Conservation (phyloP, 768 basidiomycete genomes). For the Lentinula guzmanii region DNA sequence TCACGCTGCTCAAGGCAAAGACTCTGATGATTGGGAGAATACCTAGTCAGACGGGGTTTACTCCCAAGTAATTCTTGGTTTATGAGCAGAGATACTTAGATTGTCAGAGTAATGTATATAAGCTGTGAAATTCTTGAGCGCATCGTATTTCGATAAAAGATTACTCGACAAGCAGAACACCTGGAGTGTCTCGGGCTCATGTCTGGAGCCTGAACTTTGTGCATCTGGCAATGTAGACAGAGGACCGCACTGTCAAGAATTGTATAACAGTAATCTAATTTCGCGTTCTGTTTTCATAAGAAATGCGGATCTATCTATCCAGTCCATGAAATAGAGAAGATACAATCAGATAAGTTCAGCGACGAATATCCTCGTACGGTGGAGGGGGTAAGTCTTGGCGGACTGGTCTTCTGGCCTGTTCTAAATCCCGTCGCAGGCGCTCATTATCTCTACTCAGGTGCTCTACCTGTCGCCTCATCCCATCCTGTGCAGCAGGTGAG, state of each 20-base stretch:
- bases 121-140: not conserved
- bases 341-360: not conserved
- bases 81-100: not conserved
- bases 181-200: too few species aligned
- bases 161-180: too few species aligned
- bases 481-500: not conserved
- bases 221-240: too few species aligned
- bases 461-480: not conserved
- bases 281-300: too few species aligned
- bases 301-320: too few species aligned
- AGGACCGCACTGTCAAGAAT: too few species aligned
- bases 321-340: too few species aligned
- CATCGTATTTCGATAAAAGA: not conserved
- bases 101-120: not conserved
- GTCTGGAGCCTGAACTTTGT: too few species aligned
- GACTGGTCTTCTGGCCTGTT: not conserved
- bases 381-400: slow-evolving; percentile 9
- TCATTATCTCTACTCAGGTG: slow-evolving; percentile 8
- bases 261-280: too few species aligned
- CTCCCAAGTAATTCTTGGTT: not conserved
- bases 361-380: slow-evolving; percentile 7
- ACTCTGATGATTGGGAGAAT: slow-evolving; percentile 14
- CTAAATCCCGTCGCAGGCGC: slow-evolving; percentile 3
- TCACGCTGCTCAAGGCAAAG: slow-evolving; percentile 33
- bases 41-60: not conserved